These are phyloP conservation scores for Ustilago esculenta DNA, from an alignment of 1,284 basidiomycete species.

Conservation along the genomic window DNA sequence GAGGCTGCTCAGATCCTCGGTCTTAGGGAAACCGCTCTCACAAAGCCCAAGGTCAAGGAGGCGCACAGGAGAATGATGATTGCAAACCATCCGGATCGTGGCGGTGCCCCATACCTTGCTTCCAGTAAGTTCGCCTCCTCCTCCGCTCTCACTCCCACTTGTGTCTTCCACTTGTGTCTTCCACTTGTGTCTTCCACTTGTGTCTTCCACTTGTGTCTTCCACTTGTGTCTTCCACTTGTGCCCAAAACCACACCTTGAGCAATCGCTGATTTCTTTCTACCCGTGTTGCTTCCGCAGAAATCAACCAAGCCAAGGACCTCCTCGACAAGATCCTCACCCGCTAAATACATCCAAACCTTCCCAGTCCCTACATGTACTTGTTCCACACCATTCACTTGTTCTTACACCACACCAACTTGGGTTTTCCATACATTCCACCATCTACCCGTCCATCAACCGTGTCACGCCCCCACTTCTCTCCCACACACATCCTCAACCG, in stretches of 20 bases:
- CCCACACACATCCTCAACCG: too few species aligned
- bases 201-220: too few species aligned
- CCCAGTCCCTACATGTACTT: constrained; percentile 2
- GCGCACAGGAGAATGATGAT: constrained; percentile 68
- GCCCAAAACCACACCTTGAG: too few species aligned
- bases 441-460: too few species aligned
- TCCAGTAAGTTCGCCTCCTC: constrained; percentile 77
- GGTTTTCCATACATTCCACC: too few species aligned
- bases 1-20: constrained; percentile 92
- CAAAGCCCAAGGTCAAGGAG: constrained; percentile 64
- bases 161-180: too few species aligned
- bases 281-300: constrained; percentile 37
- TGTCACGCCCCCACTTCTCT: too few species aligned
- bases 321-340: constrained; percentile 58
- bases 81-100: constrained; percentile 90
- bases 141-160: too few species aligned
- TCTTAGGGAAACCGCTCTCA: constrained; percentile 69
- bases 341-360: constrained; percentile 37
- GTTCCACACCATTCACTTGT: constrained; percentile 5
- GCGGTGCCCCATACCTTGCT: constrained; percentile 94
- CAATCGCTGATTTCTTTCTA: not conserved
- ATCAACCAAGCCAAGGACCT: constrained; percentile 67
- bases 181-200: too few species aligned
- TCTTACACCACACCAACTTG: too few species aligned
- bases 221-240: too few species aligned